phyloP scores from a whole-genome alignment of 192 early-diverging fungal species.

The Podila epicladia region DNA sequence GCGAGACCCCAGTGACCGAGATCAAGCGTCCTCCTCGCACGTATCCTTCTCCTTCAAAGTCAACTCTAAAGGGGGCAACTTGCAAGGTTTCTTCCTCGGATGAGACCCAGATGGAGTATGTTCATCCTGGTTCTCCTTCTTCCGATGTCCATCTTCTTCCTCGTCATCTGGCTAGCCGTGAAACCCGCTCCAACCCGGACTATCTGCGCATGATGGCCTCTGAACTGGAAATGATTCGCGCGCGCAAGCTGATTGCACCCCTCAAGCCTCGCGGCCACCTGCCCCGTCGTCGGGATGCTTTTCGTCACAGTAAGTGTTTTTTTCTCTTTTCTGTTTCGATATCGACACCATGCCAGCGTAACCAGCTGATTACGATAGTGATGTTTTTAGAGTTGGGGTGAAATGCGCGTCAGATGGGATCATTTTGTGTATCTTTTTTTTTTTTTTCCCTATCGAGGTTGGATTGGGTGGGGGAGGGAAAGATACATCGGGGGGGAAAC shows the following conservation, averaged over 20 bases:
- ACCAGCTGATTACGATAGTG: neutral
- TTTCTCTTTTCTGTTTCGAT: neutral
- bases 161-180: conserved; percentile 33
- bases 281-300: conserved; percentile 47
- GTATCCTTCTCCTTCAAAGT: neutral
- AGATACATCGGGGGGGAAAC: neutral
- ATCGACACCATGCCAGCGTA: no score
- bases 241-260: conserved; percentile 56
- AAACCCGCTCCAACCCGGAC: conserved; percentile 53
- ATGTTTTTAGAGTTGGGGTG: neutral
- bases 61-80: neutral
- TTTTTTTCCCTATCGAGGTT: neutral
- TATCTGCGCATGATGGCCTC: conserved; percentile 59
- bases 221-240: conserved; percentile 63
- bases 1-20: conserved; percentile 29
- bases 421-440: neutral
- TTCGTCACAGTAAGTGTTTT: conserved; percentile 25
- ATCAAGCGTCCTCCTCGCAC: conserved; percentile 10
- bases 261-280: conserved; percentile 54
- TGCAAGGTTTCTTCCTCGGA: neutral
- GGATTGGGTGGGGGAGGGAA: neutral
- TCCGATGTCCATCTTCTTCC: conserved; percentile 4
- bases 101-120: neutral
- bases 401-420: conserved; percentile 2
- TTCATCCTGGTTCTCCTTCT: neutral